These are phyloP conservation scores for Lotmaria passim DNA, from an alignment of 208 protist species.

Conservation along the genomic window DNA sequence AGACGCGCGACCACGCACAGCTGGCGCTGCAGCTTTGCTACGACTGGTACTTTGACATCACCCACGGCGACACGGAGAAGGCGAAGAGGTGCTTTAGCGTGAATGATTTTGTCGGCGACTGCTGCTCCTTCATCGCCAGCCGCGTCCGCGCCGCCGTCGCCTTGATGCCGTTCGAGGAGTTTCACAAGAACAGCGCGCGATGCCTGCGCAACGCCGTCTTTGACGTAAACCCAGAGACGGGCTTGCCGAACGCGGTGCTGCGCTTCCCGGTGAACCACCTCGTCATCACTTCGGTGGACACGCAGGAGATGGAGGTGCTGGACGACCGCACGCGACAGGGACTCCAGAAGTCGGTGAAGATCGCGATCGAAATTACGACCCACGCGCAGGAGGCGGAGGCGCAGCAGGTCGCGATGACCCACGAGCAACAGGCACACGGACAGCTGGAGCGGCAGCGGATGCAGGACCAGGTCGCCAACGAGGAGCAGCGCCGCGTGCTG, in stretches of 20 bases:
- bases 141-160: slow-evolving; percentile 83
- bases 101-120: slow-evolving; percentile 87
- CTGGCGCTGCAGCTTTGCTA: slow-evolving; percentile 88
- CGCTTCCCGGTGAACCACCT: slow-evolving; percentile 92
- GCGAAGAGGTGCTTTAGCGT: slow-evolving; percentile 80
- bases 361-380: slow-evolving; percentile 97
- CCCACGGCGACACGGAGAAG: slow-evolving; percentile 47
- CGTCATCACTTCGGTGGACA: slow-evolving; percentile 95
- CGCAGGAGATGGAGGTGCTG: slow-evolving; percentile 94
- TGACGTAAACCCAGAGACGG: slow-evolving; percentile 72
- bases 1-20: slow-evolving; percentile 89
- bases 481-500: slow-evolving; percentile 86
- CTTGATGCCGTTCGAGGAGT: slow-evolving; percentile 85
- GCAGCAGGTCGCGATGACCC: slow-evolving; percentile 87
- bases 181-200: slow-evolving; percentile 80
- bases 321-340: slow-evolving; percentile 94
- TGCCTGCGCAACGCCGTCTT: slow-evolving; percentile 80
- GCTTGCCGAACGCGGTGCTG: slow-evolving; percentile 57
- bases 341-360: slow-evolving; percentile 96
- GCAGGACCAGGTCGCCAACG: slow-evolving; percentile 90
- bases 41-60: slow-evolving; percentile 91
- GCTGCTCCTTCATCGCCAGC: slow-evolving; percentile 86
- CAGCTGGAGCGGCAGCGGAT: slow-evolving; percentile 93
- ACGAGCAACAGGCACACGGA: slow-evolving; percentile 92
- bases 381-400: slow-evolving; percentile 94